phyloP scores from a whole-genome alignment of 2,329 filamentous ascomycete genomes.

The Phaeosphaeriaceae sp. region DNA sequence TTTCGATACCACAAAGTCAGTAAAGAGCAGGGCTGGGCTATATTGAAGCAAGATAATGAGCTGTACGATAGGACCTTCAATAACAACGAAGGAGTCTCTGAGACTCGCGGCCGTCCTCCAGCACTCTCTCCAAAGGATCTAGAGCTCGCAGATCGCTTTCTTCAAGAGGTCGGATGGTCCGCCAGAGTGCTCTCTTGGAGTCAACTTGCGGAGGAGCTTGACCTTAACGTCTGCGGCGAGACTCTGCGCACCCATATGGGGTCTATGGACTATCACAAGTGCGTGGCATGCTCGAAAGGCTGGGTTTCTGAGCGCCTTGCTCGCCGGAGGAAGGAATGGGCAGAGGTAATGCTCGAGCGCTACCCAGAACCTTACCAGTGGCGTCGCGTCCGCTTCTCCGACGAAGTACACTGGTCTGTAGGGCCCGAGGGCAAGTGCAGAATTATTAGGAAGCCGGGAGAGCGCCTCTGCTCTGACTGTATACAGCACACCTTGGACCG shows the following conservation, averaged over 20 bases:
- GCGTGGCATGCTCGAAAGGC: no score
- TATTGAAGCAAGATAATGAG: slow-evolving; percentile 4
- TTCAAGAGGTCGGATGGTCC: slow-evolving; percentile 10
- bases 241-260: not conserved
- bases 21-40: slow-evolving; percentile 1
- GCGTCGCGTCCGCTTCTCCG: no score
- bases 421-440: no score
- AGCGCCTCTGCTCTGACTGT: no score
- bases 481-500: no score
- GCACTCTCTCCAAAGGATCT: slow-evolving; percentile 2
- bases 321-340: no score
- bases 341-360: no score
- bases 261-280: no score
- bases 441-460: no score
- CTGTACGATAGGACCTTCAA: slow-evolving; percentile 1
- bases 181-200: slow-evolving; percentile 5
- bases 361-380: no score
- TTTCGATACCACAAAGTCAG: slow-evolving; percentile 5
- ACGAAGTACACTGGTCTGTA: no score
- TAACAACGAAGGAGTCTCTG: not conserved
- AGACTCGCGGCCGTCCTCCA: not conserved
- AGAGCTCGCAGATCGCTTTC: slow-evolving; percentile 2
- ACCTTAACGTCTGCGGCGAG: not conserved
- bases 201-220: slow-evolving; percentile 2
- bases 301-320: no score